These are phyloP conservation scores for Arctium minus DNA, from an alignment of 129 eudicot species.

Conservation along the genomic window DNA sequence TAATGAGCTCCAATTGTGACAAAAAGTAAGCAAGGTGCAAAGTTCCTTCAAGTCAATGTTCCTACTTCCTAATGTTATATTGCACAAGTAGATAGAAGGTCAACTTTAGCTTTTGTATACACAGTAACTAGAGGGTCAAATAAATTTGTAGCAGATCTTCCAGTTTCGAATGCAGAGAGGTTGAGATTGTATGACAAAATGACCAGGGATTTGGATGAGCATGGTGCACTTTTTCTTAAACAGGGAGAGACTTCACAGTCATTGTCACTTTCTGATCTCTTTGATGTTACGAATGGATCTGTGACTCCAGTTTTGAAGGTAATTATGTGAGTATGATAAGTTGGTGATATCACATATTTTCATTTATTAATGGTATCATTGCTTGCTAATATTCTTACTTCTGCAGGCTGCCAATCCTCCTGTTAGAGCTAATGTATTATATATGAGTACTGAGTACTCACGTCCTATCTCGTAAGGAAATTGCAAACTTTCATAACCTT, in stretches of 20 bases:
- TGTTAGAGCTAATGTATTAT: slow-evolving; percentile 88
- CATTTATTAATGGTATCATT: not conserved
- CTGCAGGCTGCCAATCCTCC: slow-evolving; percentile 86
- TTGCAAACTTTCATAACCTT: not conserved
- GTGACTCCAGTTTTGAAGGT: slow-evolving; percentile 75
- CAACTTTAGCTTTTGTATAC: not conserved
- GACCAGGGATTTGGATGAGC: slow-evolving; percentile 78
- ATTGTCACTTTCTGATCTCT: slow-evolving; percentile 73
- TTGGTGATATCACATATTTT: not conserved
- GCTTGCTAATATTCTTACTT: slow-evolving; percentile 15
- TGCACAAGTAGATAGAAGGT: slow-evolving; percentile 4
- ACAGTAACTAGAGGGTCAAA: slow-evolving; percentile 7
- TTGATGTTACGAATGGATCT: slow-evolving; percentile 51
- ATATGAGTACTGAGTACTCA: slow-evolving; percentile 60
- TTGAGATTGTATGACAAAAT: slow-evolving; percentile 60
- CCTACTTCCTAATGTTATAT: not conserved
- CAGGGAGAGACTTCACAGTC: slow-evolving; percentile 91
- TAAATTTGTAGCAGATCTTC: slow-evolving; percentile 33
- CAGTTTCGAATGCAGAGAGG: slow-evolving; percentile 52
- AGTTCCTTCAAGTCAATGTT: not conserved
- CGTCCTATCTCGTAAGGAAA: slow-evolving; percentile 66
- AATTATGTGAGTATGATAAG: slow-evolving; percentile 10
- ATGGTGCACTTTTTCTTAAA: slow-evolving; percentile 80
- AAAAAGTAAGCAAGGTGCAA: not conserved
- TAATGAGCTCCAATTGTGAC: not conserved